Percentiles rank a stretch among this genome's conserved stretches.
Conservation (phyloP, 306 rosid species). For the Parietaria judaica region DNA sequence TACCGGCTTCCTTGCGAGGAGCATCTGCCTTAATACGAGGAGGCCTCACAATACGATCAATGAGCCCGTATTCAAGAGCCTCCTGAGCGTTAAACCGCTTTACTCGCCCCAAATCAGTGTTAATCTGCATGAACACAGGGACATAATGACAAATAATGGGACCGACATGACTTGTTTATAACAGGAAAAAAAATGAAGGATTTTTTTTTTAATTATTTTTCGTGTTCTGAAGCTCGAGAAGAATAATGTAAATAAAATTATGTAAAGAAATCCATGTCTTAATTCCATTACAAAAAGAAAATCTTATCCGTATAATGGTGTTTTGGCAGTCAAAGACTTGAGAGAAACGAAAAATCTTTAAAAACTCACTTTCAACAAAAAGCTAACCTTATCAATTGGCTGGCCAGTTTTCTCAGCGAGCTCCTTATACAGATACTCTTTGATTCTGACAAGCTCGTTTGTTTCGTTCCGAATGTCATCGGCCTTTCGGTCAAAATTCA, state of each 20-base stretch:
- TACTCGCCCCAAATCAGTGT: conserved; percentile 55
- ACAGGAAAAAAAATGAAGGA: no score
- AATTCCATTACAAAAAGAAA: no score
- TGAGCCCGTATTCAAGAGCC: conserved; percentile 91
- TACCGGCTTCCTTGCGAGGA: conserved; percentile 52
- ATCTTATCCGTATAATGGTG: no score
- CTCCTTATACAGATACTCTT: conserved; percentile 66
- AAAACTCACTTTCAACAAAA: not conserved
- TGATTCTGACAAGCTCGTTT: conserved; percentile 75
- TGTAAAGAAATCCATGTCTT: no score
- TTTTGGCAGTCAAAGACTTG: no score
- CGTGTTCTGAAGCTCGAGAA: no score
- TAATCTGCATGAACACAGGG: conserved; percentile 41
- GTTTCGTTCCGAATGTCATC: conserved; percentile 89
- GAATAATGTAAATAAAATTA: no score
- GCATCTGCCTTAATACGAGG: conserved; percentile 76
- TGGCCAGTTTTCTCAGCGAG: conserved; percentile 76
- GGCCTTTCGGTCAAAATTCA: conserved; percentile 43
- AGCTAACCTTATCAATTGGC: conserved; percentile 72
- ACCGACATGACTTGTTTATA: no score
- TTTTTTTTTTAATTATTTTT: no score
- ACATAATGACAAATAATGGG: not conserved
- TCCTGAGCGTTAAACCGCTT: conserved; percentile 65
- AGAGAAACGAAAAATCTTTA: no score
- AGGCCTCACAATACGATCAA: conserved; percentile 74